Evolutionary conservation across 2,329 filamentous ascomycete genomes (phyloP).

Genomic region (Penicillium sp.): DNA sequence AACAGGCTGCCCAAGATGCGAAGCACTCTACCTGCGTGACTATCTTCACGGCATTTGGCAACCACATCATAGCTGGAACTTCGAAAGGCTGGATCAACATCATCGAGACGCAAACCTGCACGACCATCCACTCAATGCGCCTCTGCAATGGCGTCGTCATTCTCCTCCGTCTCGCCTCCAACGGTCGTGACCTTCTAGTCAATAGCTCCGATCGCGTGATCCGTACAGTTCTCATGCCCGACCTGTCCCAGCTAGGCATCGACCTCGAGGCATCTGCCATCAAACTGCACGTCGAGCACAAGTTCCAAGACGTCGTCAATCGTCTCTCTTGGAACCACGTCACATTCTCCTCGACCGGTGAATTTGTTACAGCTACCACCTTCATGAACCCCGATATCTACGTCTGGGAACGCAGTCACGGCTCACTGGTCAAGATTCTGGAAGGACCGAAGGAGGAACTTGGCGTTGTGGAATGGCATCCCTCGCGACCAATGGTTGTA

Average conservation of each 20-base stretch:
- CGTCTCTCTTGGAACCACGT: slow-evolving; percentile 95
- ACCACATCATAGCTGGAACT: slow-evolving; percentile 88
- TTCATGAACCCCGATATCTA: slow-evolving; percentile 99
- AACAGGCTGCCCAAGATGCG: slow-evolving; percentile 85
- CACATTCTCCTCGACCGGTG: slow-evolving; percentile 88
- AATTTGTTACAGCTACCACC: slow-evolving; percentile 94
- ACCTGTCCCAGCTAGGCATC: slow-evolving; percentile 57
- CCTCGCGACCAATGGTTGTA: slow-evolving; percentile 79
- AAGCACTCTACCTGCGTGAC: slow-evolving; percentile 94
- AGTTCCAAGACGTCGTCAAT: slow-evolving; percentile 97
- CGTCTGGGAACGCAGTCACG: slow-evolving; percentile 93
- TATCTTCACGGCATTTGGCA: slow-evolving; percentile 80
- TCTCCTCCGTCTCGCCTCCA: slow-evolving; percentile 78
- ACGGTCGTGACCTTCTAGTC: slow-evolving; percentile 83
- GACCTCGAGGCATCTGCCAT: slow-evolving; percentile 81
- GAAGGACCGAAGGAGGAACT: slow-evolving; percentile 97
- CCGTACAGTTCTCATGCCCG: slow-evolving; percentile 85
- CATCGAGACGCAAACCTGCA: slow-evolving; percentile 77
- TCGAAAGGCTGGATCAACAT: slow-evolving; percentile 97
- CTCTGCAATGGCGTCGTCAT: slow-evolving; percentile 87
- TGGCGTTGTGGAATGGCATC: slow-evolving; percentile 97
- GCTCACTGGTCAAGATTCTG: slow-evolving; percentile 92
- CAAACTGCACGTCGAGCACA: slow-evolving; percentile 90
- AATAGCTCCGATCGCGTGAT: slow-evolving; percentile 96
- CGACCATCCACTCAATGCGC: slow-evolving; percentile 86